Evolutionary conservation across 129 eudicot species (phyloP), one percentile per base, ranked within the genome.

Genomic region (Helianthus annuus): DNA sequence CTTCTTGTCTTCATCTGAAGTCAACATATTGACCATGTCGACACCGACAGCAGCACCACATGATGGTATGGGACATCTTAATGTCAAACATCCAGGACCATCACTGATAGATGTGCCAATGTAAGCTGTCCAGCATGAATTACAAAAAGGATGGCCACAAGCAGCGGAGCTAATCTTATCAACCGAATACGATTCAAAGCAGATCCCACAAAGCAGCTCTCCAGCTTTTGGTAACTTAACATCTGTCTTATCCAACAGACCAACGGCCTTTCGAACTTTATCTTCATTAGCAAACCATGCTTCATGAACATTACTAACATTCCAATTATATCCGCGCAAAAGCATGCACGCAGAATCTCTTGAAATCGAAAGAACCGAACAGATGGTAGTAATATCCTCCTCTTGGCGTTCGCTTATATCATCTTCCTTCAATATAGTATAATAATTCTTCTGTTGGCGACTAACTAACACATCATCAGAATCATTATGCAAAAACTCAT

Each of bases 221-320:
- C 81, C 73, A 57, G 74, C 63, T 77, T 76, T 80, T 59, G 87
- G 76, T 61, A 72, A 66, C 54, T 72, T 70, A 24, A 78, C 64
- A 38, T 76, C 72, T 34, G 78, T 78, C 48, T 78, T 79, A 44
- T 86, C 95, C 76, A 88, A 71, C 46, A 94, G 19, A 13, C 99
- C 97, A 81, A 90, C 94, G 42, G 91, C 86, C 76, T 83, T 84
- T 13, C 97, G 87, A 32, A 95, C 99, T 63, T 76, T 62, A 56
- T 90, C 97, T 78, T 95, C 99, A 76, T 95, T 85, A 65, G 96
- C 88, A 86, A 95, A 95, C 99, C 99, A 95, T 53, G 80, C 96
- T 73, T 95, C 99, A 12, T 88, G 91, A 72, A 95, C 97, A 64
- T 80, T 79, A 68, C 76, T 84, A 52, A 95, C 93, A 80, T 77